Base-by-base conservation (phyloP, 768 basidiomycete species). In the Suillus weaverae region DNA sequence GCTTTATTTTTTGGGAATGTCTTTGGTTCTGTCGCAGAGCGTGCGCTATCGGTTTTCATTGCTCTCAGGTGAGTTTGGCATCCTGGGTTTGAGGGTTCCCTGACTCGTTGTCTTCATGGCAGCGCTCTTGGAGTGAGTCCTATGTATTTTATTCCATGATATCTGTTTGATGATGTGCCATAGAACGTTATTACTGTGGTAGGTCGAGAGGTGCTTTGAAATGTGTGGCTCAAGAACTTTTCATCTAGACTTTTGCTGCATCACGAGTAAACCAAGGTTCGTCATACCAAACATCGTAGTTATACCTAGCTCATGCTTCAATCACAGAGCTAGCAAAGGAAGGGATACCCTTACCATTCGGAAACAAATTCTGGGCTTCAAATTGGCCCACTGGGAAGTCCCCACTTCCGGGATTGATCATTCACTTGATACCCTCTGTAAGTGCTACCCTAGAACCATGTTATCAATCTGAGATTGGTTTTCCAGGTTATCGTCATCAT, bases 301-400 rank as follows among this genome's bases (percentile, higher is more conserved):
- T 7, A 3, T 0, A 41, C 16, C 26, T 38, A 22, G 0, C 13
- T 14, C 3, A 44, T 9, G 4, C 26, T 22, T 30, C 22, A 30
- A 43, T 16, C 9, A 38, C 61, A 83, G 86, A 87, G 61, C 81
- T 88, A 5, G 86, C 86, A 5, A 88, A 88, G 65, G 86, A 86
- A 69, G 86, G 86, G 1, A 76, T 87, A n/a, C 86, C 85, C 13
- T 78, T 87, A 0, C 85, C 86, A 0, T 86, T 86, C 61, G 84
- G 84, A 3, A 86, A 84, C 67, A 79, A 72, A 32, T 84, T 87
- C 68, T 86, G 85, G 86, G 86, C 86, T 1, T 85, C 84, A 1
- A 87, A 86, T 69, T 86, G 85, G 85, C 85, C 85, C 1, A 84
- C 83, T 2, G 84, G 85, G 8, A 83, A 83, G 66, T 83, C 86